Conservation (phyloP, 495 filamentous ascomycete species). For the Hypoxylon fuscum region DNA sequence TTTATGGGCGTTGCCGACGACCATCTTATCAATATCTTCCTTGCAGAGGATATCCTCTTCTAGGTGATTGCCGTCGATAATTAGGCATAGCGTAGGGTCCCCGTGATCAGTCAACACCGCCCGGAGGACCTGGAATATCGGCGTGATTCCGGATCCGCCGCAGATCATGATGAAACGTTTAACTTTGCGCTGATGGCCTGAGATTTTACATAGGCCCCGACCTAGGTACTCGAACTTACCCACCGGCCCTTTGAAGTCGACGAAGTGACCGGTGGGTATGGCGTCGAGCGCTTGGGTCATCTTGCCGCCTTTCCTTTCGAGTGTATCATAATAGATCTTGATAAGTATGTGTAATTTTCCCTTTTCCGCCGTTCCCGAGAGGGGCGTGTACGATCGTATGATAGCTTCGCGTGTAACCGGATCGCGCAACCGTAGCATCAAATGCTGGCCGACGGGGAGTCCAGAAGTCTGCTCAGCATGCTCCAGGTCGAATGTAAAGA, state of each 20-base stretch:
- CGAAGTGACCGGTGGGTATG: slow-evolving; percentile 71
- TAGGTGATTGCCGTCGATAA: slow-evolving; percentile 82
- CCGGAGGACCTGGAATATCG: slow-evolving; percentile 87
- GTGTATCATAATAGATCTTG: slow-evolving; percentile 82
- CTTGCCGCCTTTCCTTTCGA: slow-evolving; percentile 69
- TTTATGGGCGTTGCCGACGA: slow-evolving; percentile 56
- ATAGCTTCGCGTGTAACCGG: slow-evolving; percentile 72
- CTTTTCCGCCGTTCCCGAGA: slow-evolving; percentile 68
- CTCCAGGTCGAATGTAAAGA: slow-evolving; percentile 85
- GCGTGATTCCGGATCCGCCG: slow-evolving; percentile 89
- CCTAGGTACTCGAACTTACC: slow-evolving; percentile 88
- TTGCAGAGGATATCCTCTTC: slow-evolving; percentile 87
- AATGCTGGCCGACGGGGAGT: slow-evolving; percentile 87
- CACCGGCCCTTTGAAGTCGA: slow-evolving; percentile 92
- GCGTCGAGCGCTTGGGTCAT: slow-evolving; percentile 87
- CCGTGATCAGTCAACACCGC: slow-evolving; percentile 68
- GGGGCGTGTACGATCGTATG: slow-evolving; percentile 89
- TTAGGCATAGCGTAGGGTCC: slow-evolving; percentile 63
- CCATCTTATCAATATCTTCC: slow-evolving; percentile 75
- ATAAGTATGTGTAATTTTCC: slow-evolving; percentile 80
- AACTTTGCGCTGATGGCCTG: slow-evolving; percentile 66
- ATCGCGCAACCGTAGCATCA: slow-evolving; percentile 85
- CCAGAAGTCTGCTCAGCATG: slow-evolving; percentile 76
- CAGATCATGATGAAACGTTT: slow-evolving; percentile 87
- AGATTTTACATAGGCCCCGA: slow-evolving; percentile 69